Evolutionary conservation across 2,329 filamentous ascomycete species (phyloP), one percentile per base, ranked within the genome.

Genomic region (Sporothrix sp.): DNA sequence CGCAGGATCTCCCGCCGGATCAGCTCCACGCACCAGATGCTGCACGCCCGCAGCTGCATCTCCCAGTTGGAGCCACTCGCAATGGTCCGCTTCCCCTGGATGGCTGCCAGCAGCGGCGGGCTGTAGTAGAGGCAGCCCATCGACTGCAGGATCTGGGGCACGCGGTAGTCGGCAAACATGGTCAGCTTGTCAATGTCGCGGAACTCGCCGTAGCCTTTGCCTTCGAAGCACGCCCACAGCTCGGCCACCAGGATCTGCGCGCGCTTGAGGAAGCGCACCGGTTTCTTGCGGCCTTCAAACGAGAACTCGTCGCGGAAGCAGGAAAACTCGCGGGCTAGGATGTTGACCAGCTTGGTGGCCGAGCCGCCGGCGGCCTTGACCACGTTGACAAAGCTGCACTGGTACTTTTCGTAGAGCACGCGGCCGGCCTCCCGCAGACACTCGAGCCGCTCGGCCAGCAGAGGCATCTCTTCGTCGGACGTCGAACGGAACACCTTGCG

Each of bases 161-260:
- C 84, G 38, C 93, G 85, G 64, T 98, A 98, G 70, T 98, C 93
- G 62, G 93, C 90, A 71, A 98, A 98, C 84, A 97, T 97, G 54
- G 93, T 98, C 60, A 98, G 85, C 64, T 89, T 88, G 68, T 93
- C 85, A 59, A 98, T 95, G 63, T 98, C 93, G 52, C 80, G 64
- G 66, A 98, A 98, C 25, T 76, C 72, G 28, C 93, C 94, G 61
- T 83, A 90, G 23, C 78, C 74, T 58, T 84, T 73, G 40, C 88
- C 89, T 48, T 91, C 80, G 64, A 97, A 97, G 56, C 89, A 94
- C 5, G 93, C 94, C 94, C 94, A 98, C 1, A 97, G 65, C 65
- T 98, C 93, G 20, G 94, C 94, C 2, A 95, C 90, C 18, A 97
- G 77, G 54, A 98, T 98, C 67, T 98, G 93, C 2, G 93, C 90